A percentile compares a stretch with the other conserved stretches of the same genome.
Conservation (phyloP, 345 rosid species). For the Kandelia obovata region DNA sequence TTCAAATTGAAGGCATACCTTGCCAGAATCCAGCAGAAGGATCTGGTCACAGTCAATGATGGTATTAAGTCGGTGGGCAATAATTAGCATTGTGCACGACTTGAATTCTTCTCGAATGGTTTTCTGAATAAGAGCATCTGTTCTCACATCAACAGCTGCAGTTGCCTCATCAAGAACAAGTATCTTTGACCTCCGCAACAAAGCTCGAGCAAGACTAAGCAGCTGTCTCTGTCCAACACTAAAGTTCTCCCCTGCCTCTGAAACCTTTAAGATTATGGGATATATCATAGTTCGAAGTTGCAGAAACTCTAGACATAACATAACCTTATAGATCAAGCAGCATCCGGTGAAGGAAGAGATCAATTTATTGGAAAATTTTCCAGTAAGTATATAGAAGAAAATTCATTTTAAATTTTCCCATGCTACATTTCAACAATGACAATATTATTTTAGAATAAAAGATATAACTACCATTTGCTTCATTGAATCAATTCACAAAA, state of each 20-base stretch:
- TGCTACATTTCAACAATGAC: too few species aligned
- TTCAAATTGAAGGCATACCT: slow-evolving; percentile 37
- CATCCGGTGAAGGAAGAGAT: too few species aligned
- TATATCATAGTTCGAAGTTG: slow-evolving; percentile 11
- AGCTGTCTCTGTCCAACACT: slow-evolving; percentile 98
- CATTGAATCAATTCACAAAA: too few species aligned
- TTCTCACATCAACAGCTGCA: slow-evolving; percentile 98
- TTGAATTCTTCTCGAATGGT: slow-evolving; percentile 96
- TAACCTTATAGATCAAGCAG: too few species aligned
- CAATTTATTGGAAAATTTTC: too few species aligned
- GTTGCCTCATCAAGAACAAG: slow-evolving; percentile 99
- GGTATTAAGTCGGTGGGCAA: slow-evolving; percentile 96
- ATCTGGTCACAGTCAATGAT: slow-evolving; percentile 90
- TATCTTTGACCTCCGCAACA: slow-evolving; percentile 92
- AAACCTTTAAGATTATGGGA: slow-evolving; percentile 45
- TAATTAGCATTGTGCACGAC: slow-evolving; percentile 93
- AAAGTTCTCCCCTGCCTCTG: slow-evolving; percentile 95
- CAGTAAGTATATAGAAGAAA: too few species aligned
- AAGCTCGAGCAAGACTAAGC: slow-evolving; percentile 94
- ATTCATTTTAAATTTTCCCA: too few species aligned
- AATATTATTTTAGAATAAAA: too few species aligned
- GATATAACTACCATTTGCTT: too few species aligned
- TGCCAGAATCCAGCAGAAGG: slow-evolving; percentile 87
- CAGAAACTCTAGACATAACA: background rate
- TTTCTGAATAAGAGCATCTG: slow-evolving; percentile 97